phyloP scores from a whole-genome alignment of 805 yeast species.

The Candida incommunis region DNA sequence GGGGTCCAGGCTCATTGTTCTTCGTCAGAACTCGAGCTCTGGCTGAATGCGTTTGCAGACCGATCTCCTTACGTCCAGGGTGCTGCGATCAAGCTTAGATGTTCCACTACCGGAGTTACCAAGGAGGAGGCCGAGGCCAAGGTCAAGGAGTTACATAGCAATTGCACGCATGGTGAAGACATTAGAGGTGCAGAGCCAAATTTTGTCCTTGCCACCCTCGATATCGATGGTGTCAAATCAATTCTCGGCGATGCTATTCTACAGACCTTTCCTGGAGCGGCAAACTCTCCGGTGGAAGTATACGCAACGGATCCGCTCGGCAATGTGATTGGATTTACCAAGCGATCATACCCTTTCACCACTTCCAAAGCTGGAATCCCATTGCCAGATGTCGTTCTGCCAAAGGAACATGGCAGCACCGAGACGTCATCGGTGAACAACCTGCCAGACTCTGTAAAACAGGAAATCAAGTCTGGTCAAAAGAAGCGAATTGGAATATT shows the following conservation, averaged over 20 bases:
- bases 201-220: slow-evolving; percentile 32
- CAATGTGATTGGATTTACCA: slow-evolving; percentile 64
- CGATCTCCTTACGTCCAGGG: slow-evolving; percentile 9
- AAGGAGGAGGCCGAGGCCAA: slow-evolving; percentile 10
- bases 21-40: slow-evolving; percentile 16
- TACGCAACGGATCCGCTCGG: slow-evolving; percentile 79
- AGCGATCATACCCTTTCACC: slow-evolving; percentile 22
- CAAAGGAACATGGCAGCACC: slow-evolving; percentile 4
- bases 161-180: slow-evolving; percentile 21
- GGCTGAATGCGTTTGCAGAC: slow-evolving; percentile 15
- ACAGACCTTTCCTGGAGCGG: slow-evolving; percentile 57
- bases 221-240: slow-evolving; percentile 25
- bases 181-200: slow-evolving; percentile 35
- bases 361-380: slow-evolving; percentile 6
- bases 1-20: slow-evolving; percentile 13
- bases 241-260: slow-evolving; percentile 20
- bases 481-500: slow-evolving; percentile 72
- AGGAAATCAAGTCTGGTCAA: slow-evolving; percentile 10
- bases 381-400: slow-evolving; percentile 1
- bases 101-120: slow-evolving; percentile 15
- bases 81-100: slow-evolving; percentile 19
- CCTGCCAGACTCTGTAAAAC: slow-evolving; percentile 3
- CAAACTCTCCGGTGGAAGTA: slow-evolving; percentile 53
- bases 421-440: slow-evolving; percentile 8
- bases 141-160: slow-evolving; percentile 8